Evolutionary conservation across 129 eudicot species (phyloP).

Genomic region (Mikania micrantha): DNA sequence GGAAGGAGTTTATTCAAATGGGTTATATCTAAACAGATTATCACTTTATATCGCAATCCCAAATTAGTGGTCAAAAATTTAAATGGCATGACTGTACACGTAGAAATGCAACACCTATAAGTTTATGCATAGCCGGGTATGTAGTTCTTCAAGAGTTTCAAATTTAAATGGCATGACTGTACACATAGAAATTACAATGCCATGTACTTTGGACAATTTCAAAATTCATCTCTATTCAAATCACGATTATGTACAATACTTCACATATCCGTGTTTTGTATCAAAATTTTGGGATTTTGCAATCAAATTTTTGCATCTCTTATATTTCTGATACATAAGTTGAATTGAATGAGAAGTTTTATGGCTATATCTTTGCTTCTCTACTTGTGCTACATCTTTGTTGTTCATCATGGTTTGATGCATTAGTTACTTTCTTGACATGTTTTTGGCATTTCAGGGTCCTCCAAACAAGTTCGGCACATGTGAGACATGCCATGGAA

Average conservation of each 20-base stretch:
- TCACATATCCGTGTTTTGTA: background rate
- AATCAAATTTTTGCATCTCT: background rate
- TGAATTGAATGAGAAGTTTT: background rate
- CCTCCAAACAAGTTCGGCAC: slow-evolving; percentile 64
- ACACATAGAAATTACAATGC: background rate
- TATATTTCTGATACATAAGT: background rate
- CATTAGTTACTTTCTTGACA: background rate
- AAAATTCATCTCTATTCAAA: background rate
- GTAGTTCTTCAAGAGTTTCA: background rate
- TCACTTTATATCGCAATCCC: background rate
- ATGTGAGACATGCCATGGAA: slow-evolving; percentile 71
- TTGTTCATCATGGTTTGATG: background rate
- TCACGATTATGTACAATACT: background rate
- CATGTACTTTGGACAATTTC: background rate
- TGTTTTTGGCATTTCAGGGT: slow-evolving; percentile 48
- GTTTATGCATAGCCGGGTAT: background rate
- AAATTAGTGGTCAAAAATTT: background rate
- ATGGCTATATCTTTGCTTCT: background rate
- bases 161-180: background rate
- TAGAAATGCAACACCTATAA: background rate
- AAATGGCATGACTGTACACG: background rate
- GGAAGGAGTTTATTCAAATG: background rate
- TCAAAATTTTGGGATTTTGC: background rate
- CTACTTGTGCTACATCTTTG: background rate
- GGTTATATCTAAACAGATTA: background rate